Percentiles rank a stretch among this genome's conserved stretches.
These are phyloP conservation scores for Tulasnella sp. DNA, from an alignment of 768 basidiomycete species.

Conservation along the genomic window DNA sequence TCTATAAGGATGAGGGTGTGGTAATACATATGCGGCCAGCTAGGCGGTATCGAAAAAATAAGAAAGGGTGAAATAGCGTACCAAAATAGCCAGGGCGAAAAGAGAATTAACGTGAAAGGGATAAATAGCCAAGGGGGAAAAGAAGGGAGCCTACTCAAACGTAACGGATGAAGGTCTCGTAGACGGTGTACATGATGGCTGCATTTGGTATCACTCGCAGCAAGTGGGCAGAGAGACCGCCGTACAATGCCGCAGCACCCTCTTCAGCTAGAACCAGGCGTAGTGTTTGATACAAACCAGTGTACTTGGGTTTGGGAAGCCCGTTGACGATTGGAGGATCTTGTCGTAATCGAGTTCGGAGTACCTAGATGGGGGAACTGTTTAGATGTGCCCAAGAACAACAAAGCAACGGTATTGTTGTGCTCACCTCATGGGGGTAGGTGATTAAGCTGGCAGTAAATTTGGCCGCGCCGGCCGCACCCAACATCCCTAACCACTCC, in stretches of 20 bases:
- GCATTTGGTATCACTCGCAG: conserved; percentile 98
- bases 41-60: not conserved
- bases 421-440: conserved; percentile 90
- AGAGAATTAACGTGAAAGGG: not conserved
- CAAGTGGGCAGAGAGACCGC: conserved; percentile 88
- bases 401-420: not conserved
- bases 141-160: not conserved
- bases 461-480: conserved; percentile 88
- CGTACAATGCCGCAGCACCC: conserved; percentile 76
- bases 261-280: conserved; percentile 83
- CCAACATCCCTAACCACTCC: conserved; percentile 78
- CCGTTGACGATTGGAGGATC: conserved; percentile 58
- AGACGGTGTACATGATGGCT: conserved; percentile 93
- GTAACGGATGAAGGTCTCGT: conserved; percentile 69
- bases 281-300: conserved; percentile 76
- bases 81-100: not conserved
- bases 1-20: conserved; percentile 7
- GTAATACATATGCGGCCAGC: conserved; percentile 4
- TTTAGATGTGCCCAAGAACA: not conserved
- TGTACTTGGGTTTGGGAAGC: conserved; percentile 59
- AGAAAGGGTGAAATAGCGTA: not conserved
- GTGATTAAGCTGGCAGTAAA: conserved; percentile 90
- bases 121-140: not conserved
- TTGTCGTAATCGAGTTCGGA: conserved; percentile 88
- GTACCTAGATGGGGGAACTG: conserved; percentile 44